A percentile compares a stretch with the other conserved stretches of the same genome.
phyloP scores from a whole-genome alignment of 495 filamentous ascomycete genomes.

The Penicillium malachiteum region DNA sequence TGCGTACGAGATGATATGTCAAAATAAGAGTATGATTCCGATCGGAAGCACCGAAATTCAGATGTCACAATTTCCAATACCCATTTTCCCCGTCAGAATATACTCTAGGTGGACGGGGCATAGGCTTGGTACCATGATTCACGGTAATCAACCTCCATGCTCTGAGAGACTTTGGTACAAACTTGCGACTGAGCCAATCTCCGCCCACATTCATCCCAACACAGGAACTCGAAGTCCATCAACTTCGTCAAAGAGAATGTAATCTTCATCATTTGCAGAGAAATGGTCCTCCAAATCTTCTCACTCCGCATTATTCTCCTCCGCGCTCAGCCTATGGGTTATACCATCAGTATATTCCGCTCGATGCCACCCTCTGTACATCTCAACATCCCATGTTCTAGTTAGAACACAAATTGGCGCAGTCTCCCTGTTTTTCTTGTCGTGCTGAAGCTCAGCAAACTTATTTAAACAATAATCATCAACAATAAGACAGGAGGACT shows the following conservation, averaged over 20 bases:
- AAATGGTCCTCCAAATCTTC: neutral
- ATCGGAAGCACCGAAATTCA: too few relatives aligned
- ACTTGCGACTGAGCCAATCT: neutral
- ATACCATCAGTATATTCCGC: neutral
- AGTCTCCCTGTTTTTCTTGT: neutral
- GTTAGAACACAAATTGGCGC: neutral
- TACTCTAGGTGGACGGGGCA: neutral
- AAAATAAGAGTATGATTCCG: too few relatives aligned
- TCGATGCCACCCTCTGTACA: neutral
- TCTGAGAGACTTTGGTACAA: neutral
- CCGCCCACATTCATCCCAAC: neutral
- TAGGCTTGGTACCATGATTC: neutral
- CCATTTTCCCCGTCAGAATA: neutral
- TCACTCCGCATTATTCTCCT: neutral
- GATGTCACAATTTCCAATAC: neutral
- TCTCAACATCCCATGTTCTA: neutral
- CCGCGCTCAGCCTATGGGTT: neutral
- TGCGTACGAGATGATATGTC: too few relatives aligned
- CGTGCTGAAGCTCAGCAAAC: neutral
- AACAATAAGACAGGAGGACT: neutral
- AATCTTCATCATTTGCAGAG: neutral
- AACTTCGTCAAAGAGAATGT: neutral
- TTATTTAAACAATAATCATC: neutral
- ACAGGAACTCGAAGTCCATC: neutral
- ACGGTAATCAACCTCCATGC: neutral